phyloP scores from a whole-genome alignment of 2,329 filamentous ascomycete species.

The Aspergillaceae sp. region DNA sequence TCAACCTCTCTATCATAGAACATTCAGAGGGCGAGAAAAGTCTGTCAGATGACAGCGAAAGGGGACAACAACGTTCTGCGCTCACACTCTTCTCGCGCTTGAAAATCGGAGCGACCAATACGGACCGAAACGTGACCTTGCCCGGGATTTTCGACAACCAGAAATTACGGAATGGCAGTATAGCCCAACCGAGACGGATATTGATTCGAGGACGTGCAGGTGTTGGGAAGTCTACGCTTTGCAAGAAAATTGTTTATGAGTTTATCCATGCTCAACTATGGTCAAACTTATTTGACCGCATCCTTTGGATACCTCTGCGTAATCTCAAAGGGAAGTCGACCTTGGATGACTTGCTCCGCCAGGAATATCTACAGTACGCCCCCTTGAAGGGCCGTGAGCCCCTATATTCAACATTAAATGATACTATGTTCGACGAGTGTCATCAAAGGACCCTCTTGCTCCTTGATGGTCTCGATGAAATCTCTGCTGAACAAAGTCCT shows the following conservation, averaged over 20 bases:
- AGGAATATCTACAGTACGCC: background rate
- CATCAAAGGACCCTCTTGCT: slow-evolving; percentile 28
- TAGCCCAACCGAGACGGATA: slow-evolving; percentile 21
- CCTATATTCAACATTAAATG: background rate
- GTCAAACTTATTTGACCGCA: slow-evolving; percentile 24
- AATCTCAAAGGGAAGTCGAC: slow-evolving; percentile 16
- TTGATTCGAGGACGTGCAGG: slow-evolving; percentile 32
- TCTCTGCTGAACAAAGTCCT: slow-evolving; percentile 16
- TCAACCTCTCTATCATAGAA: slow-evolving; percentile 32
- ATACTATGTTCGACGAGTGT: background rate
- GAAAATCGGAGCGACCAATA: background rate
- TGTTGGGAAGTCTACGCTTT: slow-evolving; percentile 36
- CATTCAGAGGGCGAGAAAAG: slow-evolving; percentile 1
- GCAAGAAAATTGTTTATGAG: slow-evolving; percentile 35
- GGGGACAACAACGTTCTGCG: background rate
- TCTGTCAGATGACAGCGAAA: background rate
- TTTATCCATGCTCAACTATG: slow-evolving; percentile 20
- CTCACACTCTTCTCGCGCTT: background rate
- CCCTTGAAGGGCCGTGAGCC: background rate
- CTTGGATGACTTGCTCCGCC: background rate
- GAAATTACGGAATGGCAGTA: slow-evolving; percentile 3
- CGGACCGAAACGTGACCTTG: background rate
- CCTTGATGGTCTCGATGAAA: slow-evolving; percentile 40
- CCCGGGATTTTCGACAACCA: background rate
- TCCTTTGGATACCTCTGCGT: slow-evolving; percentile 36